These are phyloP conservation scores for Pisolithus orientalis DNA, from an alignment of 768 basidiomycete species.

Conservation along the genomic window DNA sequence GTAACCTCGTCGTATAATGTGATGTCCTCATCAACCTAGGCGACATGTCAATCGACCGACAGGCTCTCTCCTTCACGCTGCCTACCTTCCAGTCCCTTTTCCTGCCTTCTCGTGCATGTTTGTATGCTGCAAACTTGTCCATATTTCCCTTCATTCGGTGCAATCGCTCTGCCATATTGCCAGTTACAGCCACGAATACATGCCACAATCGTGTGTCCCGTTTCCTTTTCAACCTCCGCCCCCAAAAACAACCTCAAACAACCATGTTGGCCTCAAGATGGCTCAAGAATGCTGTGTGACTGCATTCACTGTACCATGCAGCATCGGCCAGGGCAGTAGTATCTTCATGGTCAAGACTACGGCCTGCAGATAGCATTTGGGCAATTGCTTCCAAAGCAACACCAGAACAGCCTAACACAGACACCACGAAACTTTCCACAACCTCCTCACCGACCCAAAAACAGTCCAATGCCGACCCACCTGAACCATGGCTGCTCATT, in stretches of 20 bases:
- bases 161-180: slow-evolving; percentile 21
- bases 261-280: slow-evolving; percentile 44
- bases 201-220: slow-evolving; percentile 24
- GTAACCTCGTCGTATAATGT: slow-evolving; percentile 85
- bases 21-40: slow-evolving; percentile 47
- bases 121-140: slow-evolving; percentile 55
- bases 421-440: slow-evolving; percentile 9
- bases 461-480: slow-evolving; percentile 27
- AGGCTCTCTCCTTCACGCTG: slow-evolving; percentile 4
- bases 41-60: slow-evolving; percentile 18
- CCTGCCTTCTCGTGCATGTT: slow-evolving; percentile 54
- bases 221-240: slow-evolving; percentile 18
- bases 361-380: slow-evolving; percentile 21
- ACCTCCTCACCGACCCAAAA: slow-evolving; percentile 7
- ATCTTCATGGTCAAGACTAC: slow-evolving; percentile 30
- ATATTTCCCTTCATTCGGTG: slow-evolving; percentile 15
- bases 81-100: slow-evolving; percentile 52
- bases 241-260: not conserved
- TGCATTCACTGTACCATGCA: slow-evolving; percentile 38
- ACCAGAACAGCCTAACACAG: slow-evolving; percentile 2
- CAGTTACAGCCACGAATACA: slow-evolving; percentile 1
- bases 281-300: slow-evolving; percentile 38
- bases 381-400: slow-evolving; percentile 10
- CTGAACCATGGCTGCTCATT: slow-evolving; percentile 62
- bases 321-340: slow-evolving; percentile 29